These are phyloP conservation scores for Aspergillus neoniger DNA, from an alignment of 2,329 filamentous ascomycete species.

Conservation along the genomic window DNA sequence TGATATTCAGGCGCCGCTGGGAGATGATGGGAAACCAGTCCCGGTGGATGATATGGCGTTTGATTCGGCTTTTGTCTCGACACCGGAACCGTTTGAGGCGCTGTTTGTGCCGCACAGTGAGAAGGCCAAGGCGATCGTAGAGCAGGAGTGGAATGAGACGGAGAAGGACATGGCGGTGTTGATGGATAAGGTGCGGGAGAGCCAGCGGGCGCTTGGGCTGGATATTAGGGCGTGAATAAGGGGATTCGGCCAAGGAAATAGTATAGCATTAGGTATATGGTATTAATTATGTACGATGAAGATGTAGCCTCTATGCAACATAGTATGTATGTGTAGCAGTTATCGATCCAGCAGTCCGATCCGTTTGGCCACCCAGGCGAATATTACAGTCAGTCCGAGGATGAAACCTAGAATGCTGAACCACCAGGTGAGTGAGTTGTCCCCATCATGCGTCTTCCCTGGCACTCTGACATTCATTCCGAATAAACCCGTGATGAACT, in stretches of 20 bases:
- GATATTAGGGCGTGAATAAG: constrained; percentile 1
- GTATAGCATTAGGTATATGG: background rate
- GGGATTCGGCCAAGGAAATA: too few species aligned
- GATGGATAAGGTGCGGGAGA: constrained; percentile 15
- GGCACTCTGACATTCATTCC: constrained; percentile 50
- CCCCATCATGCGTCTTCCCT: constrained; percentile 23
- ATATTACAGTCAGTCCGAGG: constrained; percentile 31
- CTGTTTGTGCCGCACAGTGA: constrained; percentile 28
- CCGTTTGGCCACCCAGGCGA: constrained; percentile 35
- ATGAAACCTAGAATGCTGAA: constrained; percentile 45
- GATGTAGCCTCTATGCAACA: too few species aligned
- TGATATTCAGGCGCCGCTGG: constrained; percentile 17
- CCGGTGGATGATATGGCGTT: constrained; percentile 28
- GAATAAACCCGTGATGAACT: constrained; percentile 68
- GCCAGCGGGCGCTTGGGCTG: constrained; percentile 15
- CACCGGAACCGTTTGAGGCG: constrained; percentile 30
- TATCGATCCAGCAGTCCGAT: constrained; percentile 17
- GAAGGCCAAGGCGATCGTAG: constrained; percentile 22
- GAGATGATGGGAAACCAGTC: constrained; percentile 24
- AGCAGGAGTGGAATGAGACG: constrained; percentile 19
- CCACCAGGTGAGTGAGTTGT: constrained; percentile 39
- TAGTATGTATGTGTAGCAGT: background rate
- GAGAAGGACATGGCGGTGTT: constrained; percentile 23
- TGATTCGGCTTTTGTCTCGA: constrained; percentile 23
- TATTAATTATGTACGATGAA: too few species aligned